Evolutionary conservation across 495 filamentous ascomycete genomes (phyloP), one percentile per base, ranked within the genome.

Genomic region (Monascus purpureus): DNA sequence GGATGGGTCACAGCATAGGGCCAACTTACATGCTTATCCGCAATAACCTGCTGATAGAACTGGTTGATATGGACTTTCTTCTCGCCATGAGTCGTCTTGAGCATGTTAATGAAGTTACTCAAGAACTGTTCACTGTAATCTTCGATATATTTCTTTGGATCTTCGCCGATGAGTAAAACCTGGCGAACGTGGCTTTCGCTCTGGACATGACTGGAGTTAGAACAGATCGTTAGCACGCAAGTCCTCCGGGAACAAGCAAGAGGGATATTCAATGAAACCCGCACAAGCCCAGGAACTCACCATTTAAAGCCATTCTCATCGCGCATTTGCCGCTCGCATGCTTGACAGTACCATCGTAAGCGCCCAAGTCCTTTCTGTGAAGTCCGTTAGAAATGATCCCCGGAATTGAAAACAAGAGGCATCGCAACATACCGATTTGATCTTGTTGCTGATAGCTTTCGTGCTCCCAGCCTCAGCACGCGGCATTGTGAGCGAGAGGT

Each of bases 401-500:
- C 9, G 8, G 16, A 4, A 20, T 28, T n/a, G 26, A 12, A 4
- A 22, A 11, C 29, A 5, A 23, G 18, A 11, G 12, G n/a, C 14
- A 6, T 22, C 15, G 14, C 9, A 12, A 45, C 47, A 7, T 41
- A 47, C 54, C 9, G 45, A 32, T 31, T 95, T 95, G 55, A 93
- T 72, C 53, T 84, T 79, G 57, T 96, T 96, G 55, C 67, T 70
- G 29, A 96, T 68, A 40, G 82, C 69, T 47, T 96, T 96, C 3
- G 75, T 82, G 17, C 72, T 75, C 15, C 90, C 92, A 13, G 82
- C 75, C 64, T 96, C 90, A 37, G 92, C 92, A 59, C 77, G 77
- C 33, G 80, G 80, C 92, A 96, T 97, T n/a, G 46, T 80, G 62
- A 11, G 11, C 5, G n/a, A n/a, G n/a, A n/a, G n/a, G n/a, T n/a